Evolutionary conservation across 2,329 filamentous ascomycete species (phyloP).

Genomic region (Trichoderma sp.): DNA sequence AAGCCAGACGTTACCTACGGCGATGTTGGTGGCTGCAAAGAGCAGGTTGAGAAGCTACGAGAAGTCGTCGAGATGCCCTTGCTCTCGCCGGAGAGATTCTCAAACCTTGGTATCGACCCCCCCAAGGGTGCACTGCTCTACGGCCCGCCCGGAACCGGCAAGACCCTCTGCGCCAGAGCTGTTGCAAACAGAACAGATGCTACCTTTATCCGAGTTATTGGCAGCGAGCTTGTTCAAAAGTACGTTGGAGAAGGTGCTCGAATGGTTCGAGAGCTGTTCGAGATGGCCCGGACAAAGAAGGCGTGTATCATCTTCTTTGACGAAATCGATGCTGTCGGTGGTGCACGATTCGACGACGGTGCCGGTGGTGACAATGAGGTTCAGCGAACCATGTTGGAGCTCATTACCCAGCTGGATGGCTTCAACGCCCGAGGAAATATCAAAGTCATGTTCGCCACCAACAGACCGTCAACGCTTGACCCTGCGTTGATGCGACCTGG

Average conservation of each 20-base stretch:
- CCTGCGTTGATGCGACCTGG: conserved; percentile 97
- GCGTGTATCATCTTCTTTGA: conserved; percentile 98
- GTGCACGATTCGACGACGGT: conserved; percentile 94
- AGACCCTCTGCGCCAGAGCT: conserved; percentile 95
- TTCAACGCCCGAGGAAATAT: conserved; percentile 98
- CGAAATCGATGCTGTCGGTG: conserved; percentile 95
- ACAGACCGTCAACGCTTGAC: conserved; percentile 91
- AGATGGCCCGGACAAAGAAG: conserved; percentile 99
- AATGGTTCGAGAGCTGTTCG: conserved; percentile 98
- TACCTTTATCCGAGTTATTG: conserved; percentile 98
- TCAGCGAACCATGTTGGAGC: conserved; percentile 95
- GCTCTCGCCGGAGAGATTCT: conserved; percentile 93
- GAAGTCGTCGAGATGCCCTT: conserved; percentile 99
- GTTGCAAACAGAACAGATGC: conserved; percentile 98
- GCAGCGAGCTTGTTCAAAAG: conserved; percentile 96
- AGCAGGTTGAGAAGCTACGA: conserved; percentile 98
- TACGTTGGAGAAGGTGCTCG: conserved; percentile 97
- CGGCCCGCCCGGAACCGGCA: conserved; percentile 96
- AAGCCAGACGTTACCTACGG: conserved; percentile 99
- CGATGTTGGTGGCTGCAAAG: conserved; percentile 98
- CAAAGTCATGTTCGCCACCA: conserved; percentile 99
- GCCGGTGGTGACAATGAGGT: conserved; percentile 98
- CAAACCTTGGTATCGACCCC: conserved; percentile 97
- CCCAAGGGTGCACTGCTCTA: conserved; percentile 97
- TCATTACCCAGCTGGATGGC: conserved; percentile 95